Base-by-base conservation (phyloP, 805 yeast genomes). In the Helenozyma baotianmanensis region DNA sequence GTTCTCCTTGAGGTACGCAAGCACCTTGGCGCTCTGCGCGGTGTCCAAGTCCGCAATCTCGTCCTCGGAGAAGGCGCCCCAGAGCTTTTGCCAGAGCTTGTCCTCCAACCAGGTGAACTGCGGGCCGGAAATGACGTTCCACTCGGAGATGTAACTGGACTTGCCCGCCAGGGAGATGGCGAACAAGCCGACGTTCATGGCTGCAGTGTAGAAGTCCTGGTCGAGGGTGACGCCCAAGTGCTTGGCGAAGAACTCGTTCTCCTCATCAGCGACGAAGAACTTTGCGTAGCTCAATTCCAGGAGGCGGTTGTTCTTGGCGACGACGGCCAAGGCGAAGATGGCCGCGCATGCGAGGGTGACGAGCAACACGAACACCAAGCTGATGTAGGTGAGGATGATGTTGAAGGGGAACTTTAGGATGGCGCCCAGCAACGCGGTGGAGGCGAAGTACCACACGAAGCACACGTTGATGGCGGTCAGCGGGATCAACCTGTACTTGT, bases 131-230 rank as follows among this genome's bases (percentile, higher is more conserved):
- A 82, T 59, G 11, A 66, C 50, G 16, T 76, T 61, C 19, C 73
- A 61, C 47, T 82, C 87, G 30, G 75, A 70, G 25, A 79, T 70
- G 51, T 80, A 82, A 41, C 82, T 77, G 19, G 79, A 74, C 35
- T 70, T 73, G 2, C 83, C 80, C 0, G 84, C 80, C 32, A 81
- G 77, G n/a, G 79, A 74, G 24, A 82, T 68, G 11, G 83, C 76
- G 28, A 82, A 62, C 35, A 75, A 62, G 0, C 86, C 87, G 30
- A 78, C 54, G 47, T 76, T 76, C 43, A 74, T 62, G 33, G 78
- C 56, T 0, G 79, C 74, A 1, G 82, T 70, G 50, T 78, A 76
- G 50, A 82, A 83, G 56, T 82, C 89, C 47, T 81, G 87, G 21
- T 65, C 51, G 36, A 72, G 43, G 48, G 56, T 35, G 49, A 74